Evolutionary conservation across 768 basidiomycete species (phyloP).

Genomic region (Pisolithus marmoratus): DNA sequence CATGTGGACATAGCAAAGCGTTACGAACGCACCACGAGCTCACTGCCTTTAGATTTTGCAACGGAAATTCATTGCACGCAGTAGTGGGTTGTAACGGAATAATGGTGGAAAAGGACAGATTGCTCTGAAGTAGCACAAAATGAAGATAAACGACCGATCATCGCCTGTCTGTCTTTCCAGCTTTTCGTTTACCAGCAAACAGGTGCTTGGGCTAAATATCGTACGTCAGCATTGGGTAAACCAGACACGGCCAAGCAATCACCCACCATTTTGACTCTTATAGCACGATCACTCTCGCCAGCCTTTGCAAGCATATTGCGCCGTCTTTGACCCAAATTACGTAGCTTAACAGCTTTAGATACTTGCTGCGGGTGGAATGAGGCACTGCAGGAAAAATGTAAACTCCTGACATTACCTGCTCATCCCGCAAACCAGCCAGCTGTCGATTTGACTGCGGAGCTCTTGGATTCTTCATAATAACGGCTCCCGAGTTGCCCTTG

Average conservation of each 20-base stretch:
- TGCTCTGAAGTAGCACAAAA: background rate
- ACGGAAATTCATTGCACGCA: too few relatives aligned
- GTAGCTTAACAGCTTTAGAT: slow-evolving; percentile 71
- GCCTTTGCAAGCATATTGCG: slow-evolving; percentile 88
- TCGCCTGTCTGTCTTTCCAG: slow-evolving; percentile 72
- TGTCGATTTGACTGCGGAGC: slow-evolving; percentile 68
- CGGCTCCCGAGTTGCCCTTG: slow-evolving; percentile 58
- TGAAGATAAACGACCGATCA: slow-evolving; percentile 24
- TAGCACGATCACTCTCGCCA: slow-evolving; percentile 82
- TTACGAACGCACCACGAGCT: too few relatives aligned
- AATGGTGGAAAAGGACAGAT: background rate
- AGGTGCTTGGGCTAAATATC: slow-evolving; percentile 70
- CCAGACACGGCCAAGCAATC: background rate
- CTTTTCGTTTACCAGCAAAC: slow-evolving; percentile 76
- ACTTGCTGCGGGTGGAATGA: slow-evolving; percentile 53
- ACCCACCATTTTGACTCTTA: slow-evolving; percentile 77
- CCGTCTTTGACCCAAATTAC: slow-evolving; percentile 80
- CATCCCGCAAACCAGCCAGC: slow-evolving; percentile 73
- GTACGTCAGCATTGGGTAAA: background rate
- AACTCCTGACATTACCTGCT: slow-evolving; percentile 38
- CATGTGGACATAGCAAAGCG: too few relatives aligned
- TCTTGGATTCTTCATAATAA: slow-evolving; percentile 43
- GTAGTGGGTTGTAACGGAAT: background rate
- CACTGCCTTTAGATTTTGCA: too few relatives aligned
- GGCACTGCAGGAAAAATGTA: slow-evolving; percentile 3